phyloP scores from a whole-genome alignment of 345 rosid genomes.

The Trapa bicornis region DNA sequence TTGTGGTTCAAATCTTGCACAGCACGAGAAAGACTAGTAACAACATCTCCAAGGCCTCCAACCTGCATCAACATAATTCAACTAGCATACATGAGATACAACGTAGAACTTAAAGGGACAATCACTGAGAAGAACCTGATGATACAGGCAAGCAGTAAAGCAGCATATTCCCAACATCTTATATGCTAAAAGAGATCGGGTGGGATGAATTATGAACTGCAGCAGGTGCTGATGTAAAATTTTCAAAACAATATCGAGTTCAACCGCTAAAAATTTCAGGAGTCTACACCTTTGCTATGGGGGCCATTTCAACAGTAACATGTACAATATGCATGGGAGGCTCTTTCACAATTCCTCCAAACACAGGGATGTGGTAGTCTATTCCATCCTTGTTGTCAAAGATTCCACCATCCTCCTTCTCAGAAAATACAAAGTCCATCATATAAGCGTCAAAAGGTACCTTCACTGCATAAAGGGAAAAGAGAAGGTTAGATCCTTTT shows the following conservation, averaged over 20 bases:
- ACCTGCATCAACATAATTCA: slow-evolving; percentile 36
- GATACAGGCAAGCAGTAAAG: not conserved
- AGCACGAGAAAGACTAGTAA: slow-evolving; percentile 95
- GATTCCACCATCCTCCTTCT: slow-evolving; percentile 69
- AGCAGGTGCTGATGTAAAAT: not conserved
- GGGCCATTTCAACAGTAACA: slow-evolving; percentile 96
- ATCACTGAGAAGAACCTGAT: not conserved
- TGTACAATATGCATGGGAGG: slow-evolving; percentile 89
- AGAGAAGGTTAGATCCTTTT: not conserved
- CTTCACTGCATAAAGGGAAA: slow-evolving; percentile 43
- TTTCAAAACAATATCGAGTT: not conserved
- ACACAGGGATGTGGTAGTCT: slow-evolving; percentile 82
- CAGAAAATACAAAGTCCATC: slow-evolving; percentile 98
- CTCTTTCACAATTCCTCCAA: slow-evolving; percentile 64
- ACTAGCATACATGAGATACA: not conserved
- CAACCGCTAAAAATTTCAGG: not conserved
- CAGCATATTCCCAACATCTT: not conserved
- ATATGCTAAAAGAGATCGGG: not conserved
- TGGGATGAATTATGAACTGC: not conserved
- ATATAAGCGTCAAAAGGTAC: slow-evolving; percentile 85
- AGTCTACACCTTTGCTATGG: slow-evolving; percentile 68
- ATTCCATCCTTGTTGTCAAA: slow-evolving; percentile 63
- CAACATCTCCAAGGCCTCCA: slow-evolving; percentile 95
- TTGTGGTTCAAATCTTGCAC: slow-evolving; percentile 86
- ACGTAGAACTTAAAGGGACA: not conserved